Base-by-base conservation (phyloP, 345 rosid genomes). In the Boechera divaricarpa region DNA sequence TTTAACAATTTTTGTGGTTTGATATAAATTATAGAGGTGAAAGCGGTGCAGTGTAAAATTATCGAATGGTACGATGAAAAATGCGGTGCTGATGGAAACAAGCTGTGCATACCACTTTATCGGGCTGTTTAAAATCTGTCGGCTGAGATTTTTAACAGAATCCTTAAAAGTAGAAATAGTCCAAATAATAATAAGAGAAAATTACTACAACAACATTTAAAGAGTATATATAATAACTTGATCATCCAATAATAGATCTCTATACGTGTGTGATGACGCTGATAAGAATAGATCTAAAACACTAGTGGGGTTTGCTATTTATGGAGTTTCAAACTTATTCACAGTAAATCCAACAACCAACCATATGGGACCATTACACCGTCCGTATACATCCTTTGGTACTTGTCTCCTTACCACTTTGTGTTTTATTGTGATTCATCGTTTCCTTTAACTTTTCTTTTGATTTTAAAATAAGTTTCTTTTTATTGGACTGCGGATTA, bases 31-130 rank as follows among this genome's bases (percentile, higher is more conserved):
- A 3, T 16, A 64, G 28, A 45, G 41, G 39, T 10, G 4, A 10
- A 64, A n/a, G 42, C n/a, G 10, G 16, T 65, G 10, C 56, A n/a
- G 1, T 65, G 42, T 48, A 16, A 5, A 15, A 29, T 64, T 28
- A 13, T 28, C n/a, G 6, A 16, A n/a, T 31, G 26, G 41, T 65
- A 8, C 15, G n/a, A 9, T 3, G 55, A 12, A 1, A 65, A 47
- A 47, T 65, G 69, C n/a, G 69, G 56, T 16, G 21, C 69, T 16
- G 31, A 65, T 16, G 56, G 70, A 48, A 47, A 32, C 56, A 65
- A 47, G 41, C 47, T 42, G 3, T 65, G 70, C 41, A 11, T 8
- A 48, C 10, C 3, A 65, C 10, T 36, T 36, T 36, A 7, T 36
- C 39, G 10, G 0, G 39, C 39, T 36, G 39, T 36, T 7, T 36